Evolutionary conservation across 1,139 yeast genomes (phyloP), one percentile per base, ranked within the genome.

Genomic region (Nakaseomyces nivariensis): DNA sequence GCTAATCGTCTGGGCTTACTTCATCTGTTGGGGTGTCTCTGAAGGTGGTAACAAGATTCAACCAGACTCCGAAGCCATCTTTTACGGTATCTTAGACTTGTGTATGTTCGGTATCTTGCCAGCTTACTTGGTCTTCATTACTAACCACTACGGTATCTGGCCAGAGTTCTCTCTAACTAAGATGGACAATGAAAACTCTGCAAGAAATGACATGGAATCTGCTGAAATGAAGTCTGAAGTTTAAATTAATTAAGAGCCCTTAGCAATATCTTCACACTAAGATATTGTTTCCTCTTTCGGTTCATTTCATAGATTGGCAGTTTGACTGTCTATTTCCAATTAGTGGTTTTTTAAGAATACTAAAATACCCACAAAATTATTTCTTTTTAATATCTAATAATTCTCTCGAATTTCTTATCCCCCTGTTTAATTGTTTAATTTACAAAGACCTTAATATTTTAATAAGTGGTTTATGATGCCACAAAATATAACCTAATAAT

Each of bases 11-110:
- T 61, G 77, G 54, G 67, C 79, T 53, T 80, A 81, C 61, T 79
- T 81, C 41, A 66, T 81, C 54, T 64, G 70, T 49, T 81, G 85
- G 85, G 85, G 79, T 62, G 69, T 81, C 51, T 68, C 76, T 56
- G 85, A 81, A 58, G 87, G 86, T 71, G 85, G 85, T 64, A 81
- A 81, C 60, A 76, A 70, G 43, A 79, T 81, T 55, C 78, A 76
- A 57, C 82, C 82, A 41, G 84, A 79, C 59, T 75, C 82, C n/a
- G 85, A 80, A 63, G 79, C 82, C 48, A 81, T 75, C 22, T 81
- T 80, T 67, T 79, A 77, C 58, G 86, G 86, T 68, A 68, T 81
- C 47, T 70, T 81, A 57, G 86, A 81, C 60, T 58, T 80, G 48
- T 57, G 74, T 46, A 67, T 69, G 48, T 77, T 76, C 59, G 71